Conservation (phyloP, 202 grass and related monocot species). For the Elaeis oleifera region DNA sequence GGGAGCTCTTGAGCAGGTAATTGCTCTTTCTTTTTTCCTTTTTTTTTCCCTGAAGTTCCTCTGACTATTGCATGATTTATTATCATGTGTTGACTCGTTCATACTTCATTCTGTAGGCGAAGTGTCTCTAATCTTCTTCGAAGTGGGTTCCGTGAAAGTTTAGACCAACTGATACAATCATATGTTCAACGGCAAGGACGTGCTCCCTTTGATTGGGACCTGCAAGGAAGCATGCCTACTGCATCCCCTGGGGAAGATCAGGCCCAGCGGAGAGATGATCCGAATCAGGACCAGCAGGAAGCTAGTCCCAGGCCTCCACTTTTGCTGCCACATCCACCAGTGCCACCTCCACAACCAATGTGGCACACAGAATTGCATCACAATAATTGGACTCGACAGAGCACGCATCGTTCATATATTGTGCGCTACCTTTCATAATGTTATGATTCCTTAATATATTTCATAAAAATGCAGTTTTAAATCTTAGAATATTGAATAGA, state of each 20-base stretch:
- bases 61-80: background rate
- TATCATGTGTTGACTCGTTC: too few relatives aligned
- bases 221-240: slow-evolving; percentile 25
- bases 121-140: slow-evolving; percentile 88
- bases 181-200: slow-evolving; percentile 66
- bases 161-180: slow-evolving; percentile 76
- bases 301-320: slow-evolving; percentile 12
- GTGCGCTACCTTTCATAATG: slow-evolving; percentile 27
- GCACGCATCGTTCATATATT: slow-evolving; percentile 36
- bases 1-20: slow-evolving; percentile 80
- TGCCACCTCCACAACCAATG: slow-evolving; percentile 20
- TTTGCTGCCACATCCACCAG: slow-evolving; percentile 19
- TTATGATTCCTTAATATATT: background rate
- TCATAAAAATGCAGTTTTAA: too few relatives aligned
- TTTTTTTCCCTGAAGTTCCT: background rate
- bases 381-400: slow-evolving; percentile 42
- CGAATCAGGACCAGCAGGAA: slow-evolving; percentile 15
- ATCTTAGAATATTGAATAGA: too few relatives aligned
- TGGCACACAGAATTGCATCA: slow-evolving; percentile 39
- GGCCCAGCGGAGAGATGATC: slow-evolving; percentile 11
- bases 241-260: slow-evolving; percentile 25
- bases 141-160: slow-evolving; percentile 63
- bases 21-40: background rate
- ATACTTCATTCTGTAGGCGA: slow-evolving; percentile 40
- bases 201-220: slow-evolving; percentile 39